phyloP scores from a whole-genome alignment of 257 asterid genomes.

The Fraxinus anomala region DNA sequence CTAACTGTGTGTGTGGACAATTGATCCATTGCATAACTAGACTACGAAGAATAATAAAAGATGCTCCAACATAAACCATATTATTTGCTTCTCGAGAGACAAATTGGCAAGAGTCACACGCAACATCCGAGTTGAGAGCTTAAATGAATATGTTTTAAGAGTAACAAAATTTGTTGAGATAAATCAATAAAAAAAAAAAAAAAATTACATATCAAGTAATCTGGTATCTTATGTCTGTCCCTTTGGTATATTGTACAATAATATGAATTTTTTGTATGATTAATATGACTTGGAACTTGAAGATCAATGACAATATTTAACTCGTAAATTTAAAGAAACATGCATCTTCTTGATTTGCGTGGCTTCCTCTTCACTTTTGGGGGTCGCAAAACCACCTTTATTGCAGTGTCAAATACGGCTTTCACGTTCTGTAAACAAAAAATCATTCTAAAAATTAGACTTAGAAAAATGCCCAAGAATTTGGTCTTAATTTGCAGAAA shows the following conservation, averaged over 20 bases:
- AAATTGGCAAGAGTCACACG: no score
- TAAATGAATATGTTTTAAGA: no score
- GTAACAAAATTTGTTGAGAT: neutral
- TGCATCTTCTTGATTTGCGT: slow-evolving; percentile 58
- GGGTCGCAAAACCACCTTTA: slow-evolving; percentile 79
- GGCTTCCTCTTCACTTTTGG: slow-evolving; percentile 68
- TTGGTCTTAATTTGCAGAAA: neutral
- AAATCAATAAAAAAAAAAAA: neutral
- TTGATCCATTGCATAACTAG: no score
- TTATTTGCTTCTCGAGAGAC: no score
- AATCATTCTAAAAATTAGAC: neutral
- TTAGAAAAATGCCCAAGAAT: neutral
- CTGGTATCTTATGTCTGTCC: slow-evolving; percentile 2
- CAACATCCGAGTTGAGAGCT: no score
- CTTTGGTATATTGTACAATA: slow-evolving; percentile 13
- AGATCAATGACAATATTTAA: neutral
- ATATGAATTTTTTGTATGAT: neutral
- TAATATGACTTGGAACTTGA: slow-evolving; percentile 1
- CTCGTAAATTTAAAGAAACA: slow-evolving; percentile 43
- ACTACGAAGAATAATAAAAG: no score
- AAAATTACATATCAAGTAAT: slow-evolving; percentile 9
- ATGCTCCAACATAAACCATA: no score
- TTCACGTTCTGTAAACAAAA: slow-evolving; percentile 68
- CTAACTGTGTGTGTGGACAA: no score
- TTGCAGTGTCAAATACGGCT: slow-evolving; percentile 75